phyloP scores from a whole-genome alignment of 2,329 filamentous ascomycete genomes.

The Escovopsis sp. region DNA sequence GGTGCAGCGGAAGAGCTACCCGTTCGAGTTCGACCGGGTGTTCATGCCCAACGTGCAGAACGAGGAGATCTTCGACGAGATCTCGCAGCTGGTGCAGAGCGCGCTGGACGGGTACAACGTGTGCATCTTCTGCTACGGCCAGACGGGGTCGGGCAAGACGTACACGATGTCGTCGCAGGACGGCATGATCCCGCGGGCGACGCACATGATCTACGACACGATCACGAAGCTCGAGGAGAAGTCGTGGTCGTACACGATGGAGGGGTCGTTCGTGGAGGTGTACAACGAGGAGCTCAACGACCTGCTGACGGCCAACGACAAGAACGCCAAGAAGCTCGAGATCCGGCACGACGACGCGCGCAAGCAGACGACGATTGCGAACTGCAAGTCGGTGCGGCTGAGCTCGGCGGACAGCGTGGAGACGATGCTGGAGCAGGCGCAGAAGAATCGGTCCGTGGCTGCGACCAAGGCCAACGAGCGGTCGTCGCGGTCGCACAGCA shows the following conservation, averaged over 20 bases:
- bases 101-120: conserved; percentile 97
- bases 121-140: conserved; percentile 96
- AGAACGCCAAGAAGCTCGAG: conserved; percentile 65
- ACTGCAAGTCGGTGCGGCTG: conserved; percentile 62
- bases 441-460: conserved; percentile 78
- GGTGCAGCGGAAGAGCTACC: conserved; percentile 62
- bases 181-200: conserved; percentile 90
- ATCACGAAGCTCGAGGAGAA: conserved; percentile 73
- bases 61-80: conserved; percentile 82
- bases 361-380: conserved; percentile 69
- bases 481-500: conserved; percentile 85
- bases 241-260: conserved; percentile 88
- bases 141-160: conserved; percentile 94
- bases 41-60: conserved; percentile 71
- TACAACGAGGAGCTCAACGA: conserved; percentile 98
- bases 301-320: conserved; percentile 44
- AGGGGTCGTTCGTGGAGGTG: conserved; percentile 90
- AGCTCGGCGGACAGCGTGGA: conserved; percentile 71
- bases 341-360: conserved; percentile 74
- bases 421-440: conserved; percentile 63
- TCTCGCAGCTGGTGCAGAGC: conserved; percentile 90
- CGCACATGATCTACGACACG: conserved; percentile 84
- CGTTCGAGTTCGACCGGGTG: conserved; percentile 86
- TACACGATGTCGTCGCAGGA: conserved; percentile 85
- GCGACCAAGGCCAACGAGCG: conserved; percentile 96